Evolutionary conservation across 352 stramenopile genomes (phyloP), one percentile per base, ranked within the genome.

Genomic region (Sclerospora graminicola): DNA sequence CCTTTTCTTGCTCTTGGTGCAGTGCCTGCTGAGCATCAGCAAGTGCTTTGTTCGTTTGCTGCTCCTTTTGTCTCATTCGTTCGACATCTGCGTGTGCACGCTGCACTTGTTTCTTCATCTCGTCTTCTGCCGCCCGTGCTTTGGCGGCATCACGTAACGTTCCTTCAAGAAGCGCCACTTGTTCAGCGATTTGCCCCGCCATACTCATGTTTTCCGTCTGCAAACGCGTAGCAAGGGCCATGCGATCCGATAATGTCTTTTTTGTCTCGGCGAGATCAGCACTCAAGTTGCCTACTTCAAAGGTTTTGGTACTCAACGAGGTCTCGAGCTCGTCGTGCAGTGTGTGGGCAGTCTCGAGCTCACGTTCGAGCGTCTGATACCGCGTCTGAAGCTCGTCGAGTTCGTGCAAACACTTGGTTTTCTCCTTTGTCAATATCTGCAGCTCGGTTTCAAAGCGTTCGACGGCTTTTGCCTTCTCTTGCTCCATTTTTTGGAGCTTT

Each of bases 171-270:
- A 83, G 52, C 6, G 71, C 79, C 0, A 80, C 79, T 33, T 88
- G 76, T 42, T 90, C 79, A 6, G 79, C 79, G 39, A 88, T 60
- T 28, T 84, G 87, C 14, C 74, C 69, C n/a, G 79, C 75, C 23
- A 87, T 82, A 1, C 63, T 63, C 70, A 91, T 88, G 50, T 93
- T 90, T 40, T 93, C 82, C 0, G 76, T 87, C 45, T 91, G 75
- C 48, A 90, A 54, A 8, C 80, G 77, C 21, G 82, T 84, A 8
- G 80, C 80, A 14, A 89, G 62, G 5, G 78, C 76, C 59, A 83
- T 89, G 9, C 76, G 69, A 43, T 92, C 80, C 2, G 82, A 92
- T n/a, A 89, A 47, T 10, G 76, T 65, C 35, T 89, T 91, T 43
- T 89, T 88, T 7, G 75, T 85, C 42, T 90, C 78, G 4, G 78